These are phyloP conservation scores for Adenanthera pavonina DNA, from an alignment of 306 rosid species.

Conservation along the genomic window DNA sequence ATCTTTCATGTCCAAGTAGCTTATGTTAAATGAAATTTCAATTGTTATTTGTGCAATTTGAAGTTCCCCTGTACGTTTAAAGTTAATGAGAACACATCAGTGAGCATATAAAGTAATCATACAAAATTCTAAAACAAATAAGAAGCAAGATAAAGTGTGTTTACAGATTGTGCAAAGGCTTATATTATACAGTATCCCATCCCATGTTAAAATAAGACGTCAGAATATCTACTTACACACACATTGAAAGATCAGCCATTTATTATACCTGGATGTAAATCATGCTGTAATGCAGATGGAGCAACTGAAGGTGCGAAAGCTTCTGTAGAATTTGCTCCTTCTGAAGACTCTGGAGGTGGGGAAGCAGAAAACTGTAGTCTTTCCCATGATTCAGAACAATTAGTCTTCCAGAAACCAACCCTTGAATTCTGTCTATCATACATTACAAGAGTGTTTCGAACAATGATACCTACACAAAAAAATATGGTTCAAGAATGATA, in stretches of 20 bases:
- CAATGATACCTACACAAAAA: conserved; percentile 70
- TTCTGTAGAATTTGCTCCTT: conserved; percentile 43
- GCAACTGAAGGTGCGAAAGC: conserved; percentile 57
- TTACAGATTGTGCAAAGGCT: not conserved
- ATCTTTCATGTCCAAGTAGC: conserved; percentile 74
- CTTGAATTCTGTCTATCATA: conserved; percentile 84
- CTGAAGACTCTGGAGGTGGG: conserved; percentile 56
- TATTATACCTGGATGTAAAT: conserved; percentile 61
- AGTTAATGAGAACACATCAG: conserved; percentile 29
- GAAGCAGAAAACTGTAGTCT: conserved; percentile 64
- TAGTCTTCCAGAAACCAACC: conserved; percentile 98
- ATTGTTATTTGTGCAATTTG: conserved; percentile 71
- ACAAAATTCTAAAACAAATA: conserved; percentile 25
- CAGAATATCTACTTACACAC: conserved; percentile 1
- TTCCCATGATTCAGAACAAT: conserved; percentile 95
- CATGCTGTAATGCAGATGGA: conserved; percentile 59
- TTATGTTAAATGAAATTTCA: conserved; percentile 66
- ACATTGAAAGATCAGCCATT: conserved; percentile 31
- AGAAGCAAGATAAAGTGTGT: conserved; percentile 16
- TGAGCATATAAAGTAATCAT: conserved; percentile 26
- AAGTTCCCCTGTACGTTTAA: conserved; percentile 63
- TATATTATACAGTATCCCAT: not conserved
- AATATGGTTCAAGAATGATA: conserved; percentile 22
- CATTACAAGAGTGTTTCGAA: conserved; percentile 88
- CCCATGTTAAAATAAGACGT: conserved; percentile 26